Percentiles rank a stretch among this genome's conserved stretches.
phyloP scores from a whole-genome alignment of 164 flowering plant species.

The Nymphaea thermarum region DNA sequence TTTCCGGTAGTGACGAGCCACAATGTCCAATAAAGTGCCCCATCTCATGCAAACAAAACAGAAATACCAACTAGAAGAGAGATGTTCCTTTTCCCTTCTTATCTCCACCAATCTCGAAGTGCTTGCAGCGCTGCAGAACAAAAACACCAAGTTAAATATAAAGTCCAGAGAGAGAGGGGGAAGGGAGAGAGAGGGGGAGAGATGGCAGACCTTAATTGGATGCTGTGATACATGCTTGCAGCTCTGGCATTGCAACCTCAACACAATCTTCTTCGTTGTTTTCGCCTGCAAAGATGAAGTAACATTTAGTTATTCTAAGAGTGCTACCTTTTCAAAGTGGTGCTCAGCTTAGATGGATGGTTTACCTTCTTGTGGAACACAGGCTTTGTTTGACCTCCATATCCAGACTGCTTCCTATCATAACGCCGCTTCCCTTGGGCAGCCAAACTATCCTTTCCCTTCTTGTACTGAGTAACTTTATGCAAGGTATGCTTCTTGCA shows the following conservation, averaged over 20 bases:
- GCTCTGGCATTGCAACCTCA: slow-evolving; percentile 16
- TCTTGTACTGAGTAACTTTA: slow-evolving; percentile 15
- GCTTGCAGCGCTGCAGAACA: slow-evolving; percentile 13
- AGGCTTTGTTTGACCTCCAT: slow-evolving; percentile 13
- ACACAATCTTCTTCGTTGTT: slow-evolving; percentile 13
- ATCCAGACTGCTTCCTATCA: slow-evolving; percentile 13
- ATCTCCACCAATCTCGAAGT: slow-evolving; percentile 15
- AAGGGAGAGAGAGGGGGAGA: background rate
- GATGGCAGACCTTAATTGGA: slow-evolving; percentile 9
- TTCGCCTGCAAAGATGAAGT: slow-evolving; percentile 7
- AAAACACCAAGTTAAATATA: background rate
- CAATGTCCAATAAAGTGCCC: no score
- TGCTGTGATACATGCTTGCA: slow-evolving; percentile 16
- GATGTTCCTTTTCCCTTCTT: slow-evolving; percentile 17
- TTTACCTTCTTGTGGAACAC: slow-evolving; percentile 14
- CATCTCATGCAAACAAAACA: background rate
- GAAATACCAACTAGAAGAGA: slow-evolving; percentile 9
- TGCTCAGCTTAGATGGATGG: background rate
- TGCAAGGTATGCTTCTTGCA: slow-evolving; percentile 14
- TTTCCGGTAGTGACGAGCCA: background rate
- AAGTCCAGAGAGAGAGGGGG: background rate
- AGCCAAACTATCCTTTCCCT: slow-evolving; percentile 15
- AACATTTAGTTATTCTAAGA: background rate
- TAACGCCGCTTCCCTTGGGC: slow-evolving; percentile 13
- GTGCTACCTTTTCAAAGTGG: background rate